phyloP scores from a whole-genome alignment of 2,329 filamentous ascomycete species.

The Colletotrichum lupini region DNA sequence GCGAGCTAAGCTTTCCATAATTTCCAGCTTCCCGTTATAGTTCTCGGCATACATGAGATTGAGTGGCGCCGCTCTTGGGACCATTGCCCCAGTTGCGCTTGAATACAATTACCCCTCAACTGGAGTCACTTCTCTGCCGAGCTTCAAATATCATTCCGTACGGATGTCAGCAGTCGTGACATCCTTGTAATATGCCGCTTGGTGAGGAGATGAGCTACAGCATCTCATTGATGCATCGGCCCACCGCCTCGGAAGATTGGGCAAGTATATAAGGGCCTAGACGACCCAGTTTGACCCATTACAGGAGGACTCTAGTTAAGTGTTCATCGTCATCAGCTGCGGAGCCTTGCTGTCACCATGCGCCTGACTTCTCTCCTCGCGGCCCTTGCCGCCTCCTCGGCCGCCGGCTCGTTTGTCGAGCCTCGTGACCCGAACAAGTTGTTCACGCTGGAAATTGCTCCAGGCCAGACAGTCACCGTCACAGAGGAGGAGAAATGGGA shows the following conservation, averaged over 20 bases:
- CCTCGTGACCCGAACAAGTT: conserved; percentile 34
- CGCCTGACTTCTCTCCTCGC: conserved; percentile 36
- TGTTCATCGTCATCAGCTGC: not conserved
- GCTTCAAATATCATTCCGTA: not conserved
- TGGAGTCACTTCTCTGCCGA: not conserved
- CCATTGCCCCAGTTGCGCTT: not conserved
- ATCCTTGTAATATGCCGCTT: not conserved
- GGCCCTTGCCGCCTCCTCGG: conserved; percentile 35
- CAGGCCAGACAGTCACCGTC: conserved; percentile 38
- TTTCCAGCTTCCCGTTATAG: conserved; percentile 13
- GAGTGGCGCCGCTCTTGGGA: not conserved
- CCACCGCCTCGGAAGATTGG: not conserved
- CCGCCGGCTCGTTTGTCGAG: conserved; percentile 25
- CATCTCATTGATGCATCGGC: not conserved
- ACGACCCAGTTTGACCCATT: not conserved
- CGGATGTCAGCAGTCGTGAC: not conserved
- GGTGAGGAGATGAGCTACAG: not conserved
- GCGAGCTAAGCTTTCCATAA: not conserved
- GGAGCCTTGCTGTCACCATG: conserved; percentile 29
- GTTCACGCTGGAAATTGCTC: conserved; percentile 38
- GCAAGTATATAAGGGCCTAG: not conserved
- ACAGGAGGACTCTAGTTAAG: not conserved
- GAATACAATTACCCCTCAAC: not conserved
- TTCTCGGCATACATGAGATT: conserved; percentile 19
- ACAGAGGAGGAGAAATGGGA: conserved; percentile 41